phyloP scores from a whole-genome alignment of 805 yeast species.

The Kuraishia molischiana region DNA sequence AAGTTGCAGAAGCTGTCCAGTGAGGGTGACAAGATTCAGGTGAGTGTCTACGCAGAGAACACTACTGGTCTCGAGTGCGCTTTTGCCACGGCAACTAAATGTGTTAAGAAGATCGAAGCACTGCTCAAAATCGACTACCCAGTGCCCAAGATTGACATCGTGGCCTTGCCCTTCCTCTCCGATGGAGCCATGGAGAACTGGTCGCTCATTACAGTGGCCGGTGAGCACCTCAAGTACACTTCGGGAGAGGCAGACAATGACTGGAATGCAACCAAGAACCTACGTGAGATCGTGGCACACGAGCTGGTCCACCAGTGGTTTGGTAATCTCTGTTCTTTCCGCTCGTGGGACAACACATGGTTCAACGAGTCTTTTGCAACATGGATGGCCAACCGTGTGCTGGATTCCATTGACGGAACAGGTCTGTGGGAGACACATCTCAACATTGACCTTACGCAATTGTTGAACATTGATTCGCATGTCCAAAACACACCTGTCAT shows the following conservation, averaged over 20 bases:
- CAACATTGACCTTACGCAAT: slow-evolving; percentile 14
- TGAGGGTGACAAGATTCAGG: slow-evolving; percentile 24
- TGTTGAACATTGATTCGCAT: slow-evolving; percentile 27
- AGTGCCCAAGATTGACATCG: slow-evolving; percentile 53
- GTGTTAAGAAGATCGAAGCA: slow-evolving; percentile 37
- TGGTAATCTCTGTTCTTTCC: slow-evolving; percentile 60
- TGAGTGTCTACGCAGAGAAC: slow-evolving; percentile 44
- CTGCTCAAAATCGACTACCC: slow-evolving; percentile 42
- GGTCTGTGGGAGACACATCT: slow-evolving; percentile 22
- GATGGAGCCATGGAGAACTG: slow-evolving; percentile 82
- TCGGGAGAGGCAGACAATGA: slow-evolving; percentile 1
- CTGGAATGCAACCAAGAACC: slow-evolving; percentile 15
- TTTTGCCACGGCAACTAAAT: slow-evolving; percentile 32
- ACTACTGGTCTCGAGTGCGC: slow-evolving; percentile 41
- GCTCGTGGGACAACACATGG: slow-evolving; percentile 64
- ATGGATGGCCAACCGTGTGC: slow-evolving; percentile 45
- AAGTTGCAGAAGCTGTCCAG: slow-evolving; percentile 33
- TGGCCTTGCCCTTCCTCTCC: slow-evolving; percentile 58
- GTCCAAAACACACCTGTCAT: slow-evolving; percentile 23
- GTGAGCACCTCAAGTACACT: slow-evolving; percentile 25
- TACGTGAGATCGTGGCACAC: slow-evolving; percentile 55
- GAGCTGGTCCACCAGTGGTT: slow-evolving; percentile 77
- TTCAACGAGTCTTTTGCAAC: slow-evolving; percentile 75
- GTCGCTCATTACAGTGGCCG: slow-evolving; percentile 55
- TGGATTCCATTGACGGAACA: slow-evolving; percentile 12